Base-by-base conservation (phyloP, 2,329 filamentous ascomycete genomes). In the Aspergillus ochraceoroseus region DNA sequence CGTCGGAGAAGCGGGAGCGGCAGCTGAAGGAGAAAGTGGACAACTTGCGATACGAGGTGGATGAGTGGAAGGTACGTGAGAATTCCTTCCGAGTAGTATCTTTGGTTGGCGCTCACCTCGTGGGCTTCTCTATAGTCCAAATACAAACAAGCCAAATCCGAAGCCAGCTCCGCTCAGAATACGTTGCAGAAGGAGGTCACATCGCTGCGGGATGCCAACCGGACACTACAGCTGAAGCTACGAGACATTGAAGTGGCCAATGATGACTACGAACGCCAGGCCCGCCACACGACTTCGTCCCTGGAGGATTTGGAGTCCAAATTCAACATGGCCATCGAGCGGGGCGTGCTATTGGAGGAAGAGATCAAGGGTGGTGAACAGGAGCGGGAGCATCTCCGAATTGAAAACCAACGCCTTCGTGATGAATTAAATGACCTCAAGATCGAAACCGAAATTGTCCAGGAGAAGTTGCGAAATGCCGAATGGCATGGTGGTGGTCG, bases 231-330 rank as follows among this genome's bases (percentile, higher is more conserved):
- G 57, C 73, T 95, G 48, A 86, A 78, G 65, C 72, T 98, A 43
- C 83, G 92, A 53, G 92, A 98, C 64, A 95, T 90, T 55, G 92
- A 98, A 67, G 92, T 98, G 40, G 87, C 86, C 62, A 98, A 96
- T 69, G 92, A 98, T 72, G 92, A 98, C 66, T 95, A 90, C 62
- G 92, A 98, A 71, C 82, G 88, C 52, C 90, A 96, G 70, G 90
- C 92, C 53, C 82, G 92, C 55, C 92, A 95, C 66, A 95, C 90
- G 18, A 89, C 87, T 23, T 95, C 89, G 30, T 95, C 90, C 35
- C 78, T 96, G 47, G 92, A 98, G 68, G 92, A 98, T 61, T 75
- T 98, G 65, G 92, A 98, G 68, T 90, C 85, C 48, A 98, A 96
- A 67, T 95, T 92, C 67, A 96, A 95, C 63, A 79, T 94, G 41